Evolutionary conservation across 2,329 filamentous ascomycete genomes (phyloP).

Genomic region (Biscogniauxia mediterranea): DNA sequence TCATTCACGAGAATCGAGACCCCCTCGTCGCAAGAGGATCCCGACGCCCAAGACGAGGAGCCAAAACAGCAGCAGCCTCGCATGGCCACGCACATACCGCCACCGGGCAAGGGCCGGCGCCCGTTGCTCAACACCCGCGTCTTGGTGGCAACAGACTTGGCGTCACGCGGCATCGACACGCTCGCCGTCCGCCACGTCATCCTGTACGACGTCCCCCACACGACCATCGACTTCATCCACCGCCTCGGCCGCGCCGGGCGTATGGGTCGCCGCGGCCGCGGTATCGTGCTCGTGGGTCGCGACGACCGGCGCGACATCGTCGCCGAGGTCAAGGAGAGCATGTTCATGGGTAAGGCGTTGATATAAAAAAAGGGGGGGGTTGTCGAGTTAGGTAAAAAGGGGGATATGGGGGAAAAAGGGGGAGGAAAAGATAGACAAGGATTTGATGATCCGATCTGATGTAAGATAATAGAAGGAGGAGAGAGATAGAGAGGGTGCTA

Average conservation of each 20-base stretch:
- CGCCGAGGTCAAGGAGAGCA: slow-evolving; percentile 84
- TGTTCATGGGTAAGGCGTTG: slow-evolving; percentile 78
- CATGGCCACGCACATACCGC: slow-evolving; percentile 26
- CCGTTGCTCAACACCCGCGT: slow-evolving; percentile 78
- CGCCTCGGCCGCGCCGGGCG: slow-evolving; percentile 86
- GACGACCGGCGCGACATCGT: slow-evolving; percentile 88
- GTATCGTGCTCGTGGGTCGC: slow-evolving; percentile 86
- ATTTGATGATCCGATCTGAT: no score
- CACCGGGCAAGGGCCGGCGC: slow-evolving; percentile 40
- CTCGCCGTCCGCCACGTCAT: slow-evolving; percentile 88
- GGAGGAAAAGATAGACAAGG: no score
- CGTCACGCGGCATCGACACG: slow-evolving; percentile 91
- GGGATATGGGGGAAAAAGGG: no score
- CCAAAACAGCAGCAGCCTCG: slow-evolving; percentile 6
- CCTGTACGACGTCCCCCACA: slow-evolving; percentile 95
- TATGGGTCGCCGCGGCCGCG: slow-evolving; percentile 87
- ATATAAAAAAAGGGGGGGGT: slow-evolving; percentile 47
- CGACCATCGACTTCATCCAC: slow-evolving; percentile 97
- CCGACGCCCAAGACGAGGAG: slow-evolving; percentile 4
- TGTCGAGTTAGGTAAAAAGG: no score
- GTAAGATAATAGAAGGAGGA: no score
- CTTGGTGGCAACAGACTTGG: slow-evolving; percentile 89
- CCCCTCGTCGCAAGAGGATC: slow-evolving; percentile 33
- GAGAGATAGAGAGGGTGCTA: no score
- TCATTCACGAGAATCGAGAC: slow-evolving; percentile 61